Percentiles rank a stretch among this genome's conserved stretches.
phyloP scores from a whole-genome alignment of 768 basidiomycete species.

The Pulveroboletus frians region DNA sequence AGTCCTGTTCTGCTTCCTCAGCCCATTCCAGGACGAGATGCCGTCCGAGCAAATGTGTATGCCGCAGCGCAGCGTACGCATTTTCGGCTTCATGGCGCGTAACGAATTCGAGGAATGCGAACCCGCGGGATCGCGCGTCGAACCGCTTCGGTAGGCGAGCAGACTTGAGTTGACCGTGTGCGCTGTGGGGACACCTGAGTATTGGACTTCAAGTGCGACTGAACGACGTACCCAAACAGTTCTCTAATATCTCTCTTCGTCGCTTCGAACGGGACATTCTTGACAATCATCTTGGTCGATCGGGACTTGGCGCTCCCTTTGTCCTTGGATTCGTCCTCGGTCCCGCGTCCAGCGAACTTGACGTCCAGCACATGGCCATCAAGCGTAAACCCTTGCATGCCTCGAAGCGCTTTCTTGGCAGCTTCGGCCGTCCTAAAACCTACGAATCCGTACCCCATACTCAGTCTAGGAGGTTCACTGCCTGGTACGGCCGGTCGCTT shows the following conservation, averaged over 20 bases:
- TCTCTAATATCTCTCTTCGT: slow-evolving; percentile 88
- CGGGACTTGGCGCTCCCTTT: slow-evolving; percentile 44
- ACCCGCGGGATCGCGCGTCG: slow-evolving; percentile 83
- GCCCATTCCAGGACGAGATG: slow-evolving; percentile 97
- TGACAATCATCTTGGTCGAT: slow-evolving; percentile 94
- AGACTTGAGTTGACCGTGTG: slow-evolving; percentile 91
- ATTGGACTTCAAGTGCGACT: not conserved
- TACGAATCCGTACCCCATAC: slow-evolving; percentile 96
- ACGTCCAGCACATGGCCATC: slow-evolving; percentile 85
- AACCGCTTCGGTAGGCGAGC: slow-evolving; percentile 91
- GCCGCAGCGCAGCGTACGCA: slow-evolving; percentile 78
- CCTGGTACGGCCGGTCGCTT: slow-evolving; percentile 45
- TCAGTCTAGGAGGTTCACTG: slow-evolving; percentile 49
- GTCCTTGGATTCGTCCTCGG: slow-evolving; percentile 44
- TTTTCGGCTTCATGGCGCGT: slow-evolving; percentile 86
- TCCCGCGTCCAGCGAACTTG: slow-evolving; percentile 81
- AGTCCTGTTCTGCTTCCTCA: slow-evolving; percentile 71
- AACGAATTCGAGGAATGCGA: slow-evolving; percentile 94
- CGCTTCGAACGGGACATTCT: slow-evolving; percentile 97
- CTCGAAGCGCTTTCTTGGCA: slow-evolving; percentile 69
- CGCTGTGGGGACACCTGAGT: slow-evolving; percentile 38
- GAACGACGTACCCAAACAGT: slow-evolving; percentile 71
- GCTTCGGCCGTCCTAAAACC: slow-evolving; percentile 76
- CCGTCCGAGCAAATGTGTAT: slow-evolving; percentile 93
- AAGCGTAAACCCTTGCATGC: slow-evolving; percentile 74